These are phyloP conservation scores for Hypoxylon intermedium DNA, from an alignment of 495 filamentous ascomycete species.

Conservation along the genomic window DNA sequence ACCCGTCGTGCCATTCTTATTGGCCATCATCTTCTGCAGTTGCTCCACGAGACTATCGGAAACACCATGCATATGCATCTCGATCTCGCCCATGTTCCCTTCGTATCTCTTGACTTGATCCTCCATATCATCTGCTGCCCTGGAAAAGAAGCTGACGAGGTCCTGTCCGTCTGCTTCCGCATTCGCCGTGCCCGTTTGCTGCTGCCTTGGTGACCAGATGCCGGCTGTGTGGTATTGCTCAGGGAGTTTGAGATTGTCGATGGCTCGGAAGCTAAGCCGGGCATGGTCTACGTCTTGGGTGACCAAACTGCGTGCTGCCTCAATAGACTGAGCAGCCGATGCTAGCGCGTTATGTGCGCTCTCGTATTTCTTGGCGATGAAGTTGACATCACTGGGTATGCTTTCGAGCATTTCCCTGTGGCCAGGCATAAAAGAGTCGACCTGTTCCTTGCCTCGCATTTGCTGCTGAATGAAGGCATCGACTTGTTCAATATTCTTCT, in stretches of 20 bases:
- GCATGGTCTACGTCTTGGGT: conserved; percentile 74
- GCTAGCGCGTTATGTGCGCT: conserved; percentile 75
- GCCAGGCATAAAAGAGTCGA: conserved; percentile 66
- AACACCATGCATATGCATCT: conserved; percentile 78
- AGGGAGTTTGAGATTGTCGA: conserved; percentile 78
- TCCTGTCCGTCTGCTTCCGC: conserved; percentile 67
- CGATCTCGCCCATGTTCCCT: conserved; percentile 77
- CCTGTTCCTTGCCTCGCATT: conserved; percentile 63
- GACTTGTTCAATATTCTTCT: conserved; percentile 73
- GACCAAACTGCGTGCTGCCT: conserved; percentile 67
- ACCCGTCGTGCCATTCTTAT: conserved; percentile 54
- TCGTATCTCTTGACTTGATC: conserved; percentile 70
- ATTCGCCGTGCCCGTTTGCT: conserved; percentile 42
- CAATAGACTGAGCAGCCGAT: conserved; percentile 75
- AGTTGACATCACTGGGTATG: conserved; percentile 76
- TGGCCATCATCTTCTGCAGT: conserved; percentile 69
- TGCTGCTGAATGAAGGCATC: conserved; percentile 77
- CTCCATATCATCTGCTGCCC: conserved; percentile 74
- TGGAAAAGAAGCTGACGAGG: conserved; percentile 78
- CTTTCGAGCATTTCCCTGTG: conserved; percentile 69
- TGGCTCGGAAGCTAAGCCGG: conserved; percentile 73
- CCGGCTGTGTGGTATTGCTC: conserved; percentile 72
- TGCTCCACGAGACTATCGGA: conserved; percentile 73
- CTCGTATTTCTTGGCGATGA: conserved; percentile 73
- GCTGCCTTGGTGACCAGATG: conserved; percentile 58